These are phyloP conservation scores for Fusarium buharicum DNA, from an alignment of 2,329 filamentous ascomycete species.

Conservation along the genomic window DNA sequence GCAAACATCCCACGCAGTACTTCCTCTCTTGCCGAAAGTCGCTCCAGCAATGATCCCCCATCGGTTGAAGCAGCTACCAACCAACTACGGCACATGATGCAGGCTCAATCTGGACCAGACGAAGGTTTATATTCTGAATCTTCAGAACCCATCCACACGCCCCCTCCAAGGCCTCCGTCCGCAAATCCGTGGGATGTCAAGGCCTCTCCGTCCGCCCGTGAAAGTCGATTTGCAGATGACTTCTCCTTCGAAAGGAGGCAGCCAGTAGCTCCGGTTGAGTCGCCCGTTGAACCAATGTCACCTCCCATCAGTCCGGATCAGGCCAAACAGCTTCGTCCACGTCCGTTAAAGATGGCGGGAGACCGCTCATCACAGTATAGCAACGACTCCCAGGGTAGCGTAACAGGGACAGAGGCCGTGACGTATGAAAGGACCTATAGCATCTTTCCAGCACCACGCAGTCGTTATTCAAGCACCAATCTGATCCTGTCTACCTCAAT, in stretches of 20 bases:
- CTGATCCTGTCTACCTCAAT: constrained; percentile 44
- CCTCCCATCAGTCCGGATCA: constrained; percentile 40
- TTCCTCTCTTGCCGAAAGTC: constrained; percentile 26
- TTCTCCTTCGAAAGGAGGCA: constrained; percentile 42
- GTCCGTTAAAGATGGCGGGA: constrained; percentile 32
- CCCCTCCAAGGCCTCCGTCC: constrained; percentile 52
- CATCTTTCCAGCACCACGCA: constrained; percentile 39
- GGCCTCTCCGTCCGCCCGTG: constrained; percentile 32
- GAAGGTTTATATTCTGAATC: constrained; percentile 38
- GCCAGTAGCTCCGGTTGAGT: constrained; percentile 39
- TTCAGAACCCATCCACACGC: constrained; percentile 17
- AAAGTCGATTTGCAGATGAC: constrained; percentile 37
- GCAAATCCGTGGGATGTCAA: constrained; percentile 57
- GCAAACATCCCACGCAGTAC: constrained; percentile 12
- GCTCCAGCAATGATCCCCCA: constrained; percentile 28
- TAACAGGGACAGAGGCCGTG: constrained; percentile 31
- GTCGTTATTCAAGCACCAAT: constrained; percentile 37
- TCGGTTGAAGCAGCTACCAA: constrained; percentile 47
- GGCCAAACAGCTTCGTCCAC: constrained; percentile 27
- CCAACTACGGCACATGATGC: constrained; percentile 46
- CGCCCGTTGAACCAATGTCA: constrained; percentile 37
- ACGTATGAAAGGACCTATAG: constrained; percentile 41
- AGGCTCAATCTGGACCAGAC: constrained; percentile 43
- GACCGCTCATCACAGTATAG: constrained; percentile 41
- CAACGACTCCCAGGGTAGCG: constrained; percentile 40